Percentiles rank a stretch among this genome's conserved stretches.
Conservation (phyloP, 352 stramenopile species). For the Pilasporangium apinafurcum region DNA sequence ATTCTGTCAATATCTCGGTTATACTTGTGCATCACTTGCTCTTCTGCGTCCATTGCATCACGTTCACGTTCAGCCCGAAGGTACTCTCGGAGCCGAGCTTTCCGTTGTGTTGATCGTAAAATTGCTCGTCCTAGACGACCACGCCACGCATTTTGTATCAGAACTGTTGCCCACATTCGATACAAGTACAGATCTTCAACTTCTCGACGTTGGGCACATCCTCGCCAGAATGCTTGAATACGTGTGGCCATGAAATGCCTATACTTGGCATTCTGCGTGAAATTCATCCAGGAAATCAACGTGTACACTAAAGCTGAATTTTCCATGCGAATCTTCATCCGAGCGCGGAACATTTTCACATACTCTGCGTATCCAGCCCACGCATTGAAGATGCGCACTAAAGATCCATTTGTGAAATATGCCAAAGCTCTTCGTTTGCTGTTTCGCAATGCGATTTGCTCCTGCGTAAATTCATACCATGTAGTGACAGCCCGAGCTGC, state of each 20-base stretch:
- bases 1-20: constrained; percentile 52
- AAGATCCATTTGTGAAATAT: constrained; percentile 54
- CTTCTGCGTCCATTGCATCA: constrained; percentile 49
- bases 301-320: constrained; percentile 48
- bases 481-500: constrained; percentile 37
- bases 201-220: constrained; percentile 22
- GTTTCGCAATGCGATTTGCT: constrained; percentile 41
- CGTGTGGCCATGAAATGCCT: constrained; percentile 22
- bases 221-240: constrained; percentile 68
- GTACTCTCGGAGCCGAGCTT: constrained; percentile 61
- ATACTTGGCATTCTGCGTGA: constrained; percentile 19
- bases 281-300: constrained; percentile 42
- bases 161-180: constrained; percentile 49
- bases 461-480: constrained; percentile 61
- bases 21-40: constrained; percentile 28
- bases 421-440: constrained; percentile 42
- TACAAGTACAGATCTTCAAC: constrained; percentile 60
- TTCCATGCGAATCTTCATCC: constrained; percentile 32
- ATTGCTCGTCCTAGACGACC: constrained; percentile 44
- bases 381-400: constrained; percentile 49
- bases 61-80: constrained; percentile 52
- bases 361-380: constrained; percentile 38
- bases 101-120: constrained; percentile 39
- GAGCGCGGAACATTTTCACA: constrained; percentile 29
- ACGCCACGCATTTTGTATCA: constrained; percentile 72